These are phyloP conservation scores for Datura wrightii DNA, from an alignment of 257 asterid genomes.

Conservation along the genomic window DNA sequence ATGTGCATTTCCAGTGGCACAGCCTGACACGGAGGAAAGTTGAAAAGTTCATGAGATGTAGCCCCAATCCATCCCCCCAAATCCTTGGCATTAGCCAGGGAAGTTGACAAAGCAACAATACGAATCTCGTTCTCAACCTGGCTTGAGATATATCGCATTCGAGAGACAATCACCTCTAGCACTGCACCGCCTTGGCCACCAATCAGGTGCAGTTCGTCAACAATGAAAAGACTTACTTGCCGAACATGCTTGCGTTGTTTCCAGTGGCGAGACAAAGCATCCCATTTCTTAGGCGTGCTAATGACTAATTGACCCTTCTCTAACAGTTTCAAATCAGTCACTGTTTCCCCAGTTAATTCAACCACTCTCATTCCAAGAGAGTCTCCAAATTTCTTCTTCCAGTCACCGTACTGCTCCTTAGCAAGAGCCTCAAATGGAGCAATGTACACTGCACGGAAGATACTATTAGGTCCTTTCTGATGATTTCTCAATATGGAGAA, in stretches of 20 bases:
- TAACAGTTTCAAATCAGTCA: slow-evolving; percentile 45
- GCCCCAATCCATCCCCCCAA: slow-evolving; percentile 58
- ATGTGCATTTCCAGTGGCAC: slow-evolving; percentile 53
- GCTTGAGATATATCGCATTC: slow-evolving; percentile 45
- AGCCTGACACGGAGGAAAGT: slow-evolving; percentile 52
- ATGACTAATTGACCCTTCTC: slow-evolving; percentile 47
- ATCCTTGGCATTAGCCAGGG: slow-evolving; percentile 54
- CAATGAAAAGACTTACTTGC: slow-evolving; percentile 44
- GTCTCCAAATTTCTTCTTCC: slow-evolving; percentile 49
- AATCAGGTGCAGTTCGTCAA: slow-evolving; percentile 53
- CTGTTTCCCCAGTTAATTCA: slow-evolving; percentile 46
- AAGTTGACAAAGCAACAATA: slow-evolving; percentile 44
- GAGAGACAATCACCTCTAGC: slow-evolving; percentile 48
- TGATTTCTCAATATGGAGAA: slow-evolving; percentile 48
- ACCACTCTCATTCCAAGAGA: slow-evolving; percentile 48
- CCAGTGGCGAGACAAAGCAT: slow-evolving; percentile 49
- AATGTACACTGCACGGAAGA: slow-evolving; percentile 48
- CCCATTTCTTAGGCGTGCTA: slow-evolving; percentile 54
- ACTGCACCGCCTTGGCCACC: slow-evolving; percentile 50
- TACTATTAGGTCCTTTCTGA: slow-evolving; percentile 41
- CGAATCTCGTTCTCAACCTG: slow-evolving; percentile 42
- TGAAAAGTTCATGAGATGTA: slow-evolving; percentile 50
- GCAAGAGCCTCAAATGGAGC: slow-evolving; percentile 56
- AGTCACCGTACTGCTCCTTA: slow-evolving; percentile 42
- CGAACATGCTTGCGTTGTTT: slow-evolving; percentile 46